A percentile compares a stretch with the other conserved stretches of the same genome.
Conservation (phyloP, 1,139 yeast species). For the Sugiyamaella novakii region DNA sequence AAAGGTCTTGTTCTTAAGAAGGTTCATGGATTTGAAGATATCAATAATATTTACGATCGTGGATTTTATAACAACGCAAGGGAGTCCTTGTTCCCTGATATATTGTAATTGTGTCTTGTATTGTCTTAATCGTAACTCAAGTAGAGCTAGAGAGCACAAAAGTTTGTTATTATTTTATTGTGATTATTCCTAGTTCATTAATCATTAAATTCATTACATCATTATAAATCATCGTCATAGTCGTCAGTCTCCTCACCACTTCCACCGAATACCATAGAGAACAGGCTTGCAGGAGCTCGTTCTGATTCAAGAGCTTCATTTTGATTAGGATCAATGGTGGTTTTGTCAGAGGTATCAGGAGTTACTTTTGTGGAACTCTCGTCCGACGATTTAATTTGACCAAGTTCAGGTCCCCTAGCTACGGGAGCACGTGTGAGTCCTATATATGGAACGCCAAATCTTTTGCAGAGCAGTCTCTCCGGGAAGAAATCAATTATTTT, state of each 20-base stretch:
- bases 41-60: conserved; percentile 66
- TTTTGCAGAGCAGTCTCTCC: conserved; percentile 35
- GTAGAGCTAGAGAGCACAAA: too few relatives aligned
- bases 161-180: too few relatives aligned
- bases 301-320: conserved; percentile 30
- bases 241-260: conserved; percentile 20
- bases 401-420: background rate
- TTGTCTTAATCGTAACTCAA: too few relatives aligned
- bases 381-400: too few relatives aligned
- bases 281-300: conserved; percentile 32
- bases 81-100: conserved; percentile 41
- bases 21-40: conserved; percentile 50
- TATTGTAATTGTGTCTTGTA: conserved; percentile 6
- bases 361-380: too few relatives aligned
- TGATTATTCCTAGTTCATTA: background rate
- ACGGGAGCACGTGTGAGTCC: conserved; percentile 11
- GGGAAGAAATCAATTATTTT: conserved; percentile 33
- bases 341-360: too few relatives aligned
- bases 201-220: background rate
- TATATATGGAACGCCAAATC: conserved; percentile 32
- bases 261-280: conserved; percentile 33
- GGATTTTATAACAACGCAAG: conserved; percentile 59
- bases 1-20: conserved; percentile 34
- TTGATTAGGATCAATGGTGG: conserved; percentile 20
- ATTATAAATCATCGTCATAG: conserved; percentile 14